phyloP scores from a whole-genome alignment of 2,329 filamentous ascomycete species.

The Didymosphaeria variabile region DNA sequence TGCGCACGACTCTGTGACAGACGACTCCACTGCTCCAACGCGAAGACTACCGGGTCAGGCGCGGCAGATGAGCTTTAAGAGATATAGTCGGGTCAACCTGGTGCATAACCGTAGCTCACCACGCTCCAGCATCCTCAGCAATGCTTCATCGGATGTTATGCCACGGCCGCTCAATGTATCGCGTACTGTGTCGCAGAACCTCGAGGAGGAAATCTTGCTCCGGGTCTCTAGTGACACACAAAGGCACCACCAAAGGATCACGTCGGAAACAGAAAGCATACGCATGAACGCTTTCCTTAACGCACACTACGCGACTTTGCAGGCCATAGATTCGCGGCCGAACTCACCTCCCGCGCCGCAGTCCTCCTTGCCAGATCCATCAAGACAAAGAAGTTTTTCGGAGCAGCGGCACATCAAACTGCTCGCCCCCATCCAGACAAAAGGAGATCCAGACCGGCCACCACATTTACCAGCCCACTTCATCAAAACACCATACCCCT shows the following conservation, averaged over 20 bases:
- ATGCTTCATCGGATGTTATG: conserved; percentile 14
- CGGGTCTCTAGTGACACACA: conserved; percentile 5
- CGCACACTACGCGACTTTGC: conserved; percentile 41
- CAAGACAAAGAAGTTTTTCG: conserved; percentile 28
- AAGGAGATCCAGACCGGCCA: conserved; percentile 24
- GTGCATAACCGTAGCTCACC: conserved; percentile 34
- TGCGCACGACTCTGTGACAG: conserved; percentile 17
- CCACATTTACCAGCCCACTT: conserved; percentile 34
- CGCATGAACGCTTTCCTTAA: conserved; percentile 41
- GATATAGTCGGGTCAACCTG: conserved; percentile 33
- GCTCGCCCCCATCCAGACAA: conserved; percentile 23
- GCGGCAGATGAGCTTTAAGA: conserved; percentile 33
- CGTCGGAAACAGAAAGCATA: conserved; percentile 37
- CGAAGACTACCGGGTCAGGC: conserved; percentile 26
- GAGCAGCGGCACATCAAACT: conserved; percentile 29
- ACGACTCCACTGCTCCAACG: conserved; percentile 7
- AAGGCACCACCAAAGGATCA: conserved; percentile 30
- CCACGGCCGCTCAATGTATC: conserved; percentile 16
- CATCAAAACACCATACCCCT: conserved; percentile 40
- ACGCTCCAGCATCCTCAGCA: conserved; percentile 28
- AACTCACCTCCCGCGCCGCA: conserved; percentile 18
- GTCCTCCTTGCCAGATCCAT: conserved; percentile 14
- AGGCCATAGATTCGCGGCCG: conserved; percentile 35
- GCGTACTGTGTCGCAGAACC: conserved; percentile 17
- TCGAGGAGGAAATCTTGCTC: neutral